Base-by-base conservation (phyloP, 2,329 filamentous ascomycete species). In the Pseudogymnoascus sp. region DNA sequence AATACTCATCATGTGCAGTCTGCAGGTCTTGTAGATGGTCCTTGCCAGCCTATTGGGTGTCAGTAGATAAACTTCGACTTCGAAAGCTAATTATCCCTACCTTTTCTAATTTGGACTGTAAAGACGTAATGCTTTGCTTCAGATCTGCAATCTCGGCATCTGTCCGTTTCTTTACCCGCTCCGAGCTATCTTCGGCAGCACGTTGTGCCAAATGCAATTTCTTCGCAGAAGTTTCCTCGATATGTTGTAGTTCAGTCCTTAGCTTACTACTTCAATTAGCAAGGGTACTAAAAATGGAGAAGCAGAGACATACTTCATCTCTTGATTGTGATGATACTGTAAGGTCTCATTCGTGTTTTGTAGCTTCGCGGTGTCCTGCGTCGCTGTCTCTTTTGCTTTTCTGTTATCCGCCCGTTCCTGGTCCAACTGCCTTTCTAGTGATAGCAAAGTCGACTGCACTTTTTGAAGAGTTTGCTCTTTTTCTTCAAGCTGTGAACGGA, bases 401-500 rank as follows among this genome's bases (percentile, higher is more conserved):
- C 83, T 82, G 73, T 90, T 87, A 65, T 92, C 87, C 6, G 86
- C 84, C 70, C 89, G 85, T 71, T 92, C 89, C 69, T 92, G 88
- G 16, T 88, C 85, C 16, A 90, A 74, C 63, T 81, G 79, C n/a
- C 77, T 77, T 62, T 81, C 76, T 10, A 86, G 74, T 4, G 79
- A 77, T 7, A 79, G 73, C 4, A 80, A 70, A 40, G 79, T 76
- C 10, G 76, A 74, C 59, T 82, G 77, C 1, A 76, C 74, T 40
- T 81, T 78, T 65, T 82, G 76, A 26, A 86, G 70, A 1, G 76
- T 73, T 33, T 75, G 75, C 21, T 86, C 86, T 66, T 88, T 91
- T 65, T 93, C 87, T 65, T 89, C 86, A 0, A 96, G 75, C 72
- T 97, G 88, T 4, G 81, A 81, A 60, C 91, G 86, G 33, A 99